A percentile compares a stretch with the other conserved stretches of the same genome.
These are phyloP conservation scores for Pyricularia grisea DNA, from an alignment of 2,329 filamentous ascomycete genomes.

Conservation along the genomic window DNA sequence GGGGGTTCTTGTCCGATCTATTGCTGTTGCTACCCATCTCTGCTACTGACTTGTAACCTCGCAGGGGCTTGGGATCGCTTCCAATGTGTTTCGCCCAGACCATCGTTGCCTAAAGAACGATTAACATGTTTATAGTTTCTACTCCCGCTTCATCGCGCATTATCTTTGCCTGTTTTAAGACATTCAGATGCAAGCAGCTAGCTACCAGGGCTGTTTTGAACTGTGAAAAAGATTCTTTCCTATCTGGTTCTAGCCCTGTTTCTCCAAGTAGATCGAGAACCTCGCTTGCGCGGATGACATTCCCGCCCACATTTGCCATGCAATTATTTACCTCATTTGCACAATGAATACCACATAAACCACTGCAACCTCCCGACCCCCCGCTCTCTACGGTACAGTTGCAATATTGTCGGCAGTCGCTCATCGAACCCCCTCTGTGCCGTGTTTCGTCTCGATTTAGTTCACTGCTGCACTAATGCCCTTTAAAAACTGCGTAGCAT, in stretches of 20 bases:
- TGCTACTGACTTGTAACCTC: background rate
- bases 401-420: background rate
- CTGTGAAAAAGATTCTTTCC: background rate
- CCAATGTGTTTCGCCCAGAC: background rate
- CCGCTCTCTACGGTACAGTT: background rate
- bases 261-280: background rate
- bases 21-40: background rate
- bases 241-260: background rate
- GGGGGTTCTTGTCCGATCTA: background rate
- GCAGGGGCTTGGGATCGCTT: background rate
- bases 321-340: background rate
- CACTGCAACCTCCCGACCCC: background rate
- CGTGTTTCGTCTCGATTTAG: background rate
- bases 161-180: background rate
- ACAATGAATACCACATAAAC: background rate
- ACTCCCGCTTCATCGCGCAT: background rate
- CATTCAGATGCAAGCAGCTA: background rate
- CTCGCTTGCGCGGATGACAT: background rate
- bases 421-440: background rate
- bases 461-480: background rate
- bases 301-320: background rate
- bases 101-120: background rate
- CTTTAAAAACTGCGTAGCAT: background rate
- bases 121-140: background rate
- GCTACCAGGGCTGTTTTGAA: background rate